These are phyloP conservation scores for Suaeda aralocaspica DNA, from an alignment of 148 eudicot genomes.

Conservation along the genomic window DNA sequence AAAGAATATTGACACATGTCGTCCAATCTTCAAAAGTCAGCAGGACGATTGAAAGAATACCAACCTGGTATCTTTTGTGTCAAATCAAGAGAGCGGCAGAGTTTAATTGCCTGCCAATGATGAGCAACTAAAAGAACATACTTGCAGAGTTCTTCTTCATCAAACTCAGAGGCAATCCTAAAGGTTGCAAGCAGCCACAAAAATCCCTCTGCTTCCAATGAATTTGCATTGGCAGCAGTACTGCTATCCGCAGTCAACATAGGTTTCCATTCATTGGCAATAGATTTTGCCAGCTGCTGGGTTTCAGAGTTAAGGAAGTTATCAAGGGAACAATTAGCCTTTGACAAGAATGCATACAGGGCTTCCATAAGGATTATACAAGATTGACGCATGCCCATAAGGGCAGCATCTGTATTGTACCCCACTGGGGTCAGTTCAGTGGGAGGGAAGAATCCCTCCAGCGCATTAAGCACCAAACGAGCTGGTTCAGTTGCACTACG, in stretches of 20 bases:
- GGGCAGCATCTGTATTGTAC: conserved; percentile 35
- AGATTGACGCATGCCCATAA: conserved; percentile 45
- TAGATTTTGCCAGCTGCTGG: conserved; percentile 55
- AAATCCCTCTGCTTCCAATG: conserved; percentile 67
- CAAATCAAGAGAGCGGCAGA: conserved; percentile 67
- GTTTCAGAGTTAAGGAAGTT: conserved; percentile 46
- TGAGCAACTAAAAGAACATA: conserved; percentile 56
- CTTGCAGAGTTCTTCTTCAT: conserved; percentile 60
- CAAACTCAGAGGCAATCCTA: conserved; percentile 66
- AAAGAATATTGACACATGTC: neutral
- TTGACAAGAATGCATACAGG: conserved; percentile 55
- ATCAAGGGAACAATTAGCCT: conserved; percentile 41
- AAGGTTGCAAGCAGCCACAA: conserved; percentile 65
- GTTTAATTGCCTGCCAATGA: conserved; percentile 62
- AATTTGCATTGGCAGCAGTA: conserved; percentile 55
- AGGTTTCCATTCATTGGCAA: conserved; percentile 66
- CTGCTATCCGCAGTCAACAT: conserved; percentile 42
- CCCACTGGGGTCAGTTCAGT: conserved; percentile 27
- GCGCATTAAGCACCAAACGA: conserved; percentile 50
- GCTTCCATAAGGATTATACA: conserved; percentile 56
- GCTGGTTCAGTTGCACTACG: conserved; percentile 53
- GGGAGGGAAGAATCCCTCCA: conserved; percentile 58
- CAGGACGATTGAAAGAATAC: conserved; percentile 50
- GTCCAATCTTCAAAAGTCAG: conserved; percentile 28
- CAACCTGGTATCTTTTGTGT: conserved; percentile 71